phyloP scores from a whole-genome alignment of 257 asterid genomes.

The Euphrasia confusa region DNA sequence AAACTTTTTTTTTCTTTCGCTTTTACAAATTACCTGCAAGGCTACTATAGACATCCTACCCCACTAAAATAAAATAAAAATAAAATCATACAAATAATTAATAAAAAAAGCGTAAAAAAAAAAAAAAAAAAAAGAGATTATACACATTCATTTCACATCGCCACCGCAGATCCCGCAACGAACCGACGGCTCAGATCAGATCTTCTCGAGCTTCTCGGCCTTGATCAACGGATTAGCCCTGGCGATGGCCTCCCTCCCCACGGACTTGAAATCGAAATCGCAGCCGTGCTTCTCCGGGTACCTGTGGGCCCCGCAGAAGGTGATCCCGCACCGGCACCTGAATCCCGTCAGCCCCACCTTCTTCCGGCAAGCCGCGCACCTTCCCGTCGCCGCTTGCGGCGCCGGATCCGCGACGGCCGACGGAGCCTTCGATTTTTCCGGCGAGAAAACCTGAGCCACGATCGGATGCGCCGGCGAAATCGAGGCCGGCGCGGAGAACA shows the following conservation, averaged over 20 bases:
- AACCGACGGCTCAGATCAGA: constrained; percentile 41
- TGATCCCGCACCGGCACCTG: constrained; percentile 75
- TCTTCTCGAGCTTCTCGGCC: constrained; percentile 59
- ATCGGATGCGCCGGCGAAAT: constrained; percentile 16
- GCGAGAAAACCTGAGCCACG: constrained; percentile 12
- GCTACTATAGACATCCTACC: too few relatives aligned
- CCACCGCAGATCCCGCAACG: constrained; percentile 18
- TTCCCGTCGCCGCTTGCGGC: constrained; percentile 36
- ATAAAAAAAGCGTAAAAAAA: constrained; percentile 20
- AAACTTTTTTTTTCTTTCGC: too few relatives aligned
- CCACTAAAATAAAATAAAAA: too few relatives aligned
- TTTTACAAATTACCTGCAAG: too few relatives aligned
- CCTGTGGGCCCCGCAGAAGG: constrained; percentile 82
- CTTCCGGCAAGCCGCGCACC: constrained; percentile 69
- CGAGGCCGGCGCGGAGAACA: constrained; percentile 25
- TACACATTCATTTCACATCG: constrained; percentile 31
- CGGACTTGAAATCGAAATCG: constrained; percentile 62
- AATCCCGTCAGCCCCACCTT: constrained; percentile 83
- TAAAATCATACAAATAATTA: too few relatives aligned
- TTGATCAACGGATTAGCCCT: constrained; percentile 76
- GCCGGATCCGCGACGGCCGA: background rate
- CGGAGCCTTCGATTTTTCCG: constrained; percentile 20
- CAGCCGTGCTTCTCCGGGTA: constrained; percentile 89
- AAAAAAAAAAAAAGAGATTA: constrained; percentile 6
- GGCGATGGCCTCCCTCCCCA: constrained; percentile 84